A percentile compares a stretch with the other conserved stretches of the same genome.
These are phyloP conservation scores for Eucalyptus polybractea DNA, from an alignment of 345 rosid genomes.

Conservation along the genomic window DNA sequence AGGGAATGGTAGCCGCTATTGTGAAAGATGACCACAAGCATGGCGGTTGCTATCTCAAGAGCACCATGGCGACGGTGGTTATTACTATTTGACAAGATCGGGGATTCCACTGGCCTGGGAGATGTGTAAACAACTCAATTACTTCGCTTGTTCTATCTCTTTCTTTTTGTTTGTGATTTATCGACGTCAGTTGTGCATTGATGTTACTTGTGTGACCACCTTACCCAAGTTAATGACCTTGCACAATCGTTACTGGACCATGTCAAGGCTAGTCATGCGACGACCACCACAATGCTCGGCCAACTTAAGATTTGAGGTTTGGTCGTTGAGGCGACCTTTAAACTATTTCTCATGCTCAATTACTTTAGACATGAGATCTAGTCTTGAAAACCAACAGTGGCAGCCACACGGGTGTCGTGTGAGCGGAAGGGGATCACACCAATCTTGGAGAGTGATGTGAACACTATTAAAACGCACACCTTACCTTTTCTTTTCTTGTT, in stretches of 20 bases:
- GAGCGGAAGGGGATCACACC: rapidly evolving
- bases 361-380: not conserved
- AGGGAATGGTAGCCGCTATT: not conserved
- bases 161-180: not conserved
- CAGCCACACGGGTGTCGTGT: rapidly evolving
- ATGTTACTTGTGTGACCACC: not conserved
- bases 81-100: not conserved
- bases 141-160: not conserved
- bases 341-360: not conserved
- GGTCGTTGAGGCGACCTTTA: not conserved
- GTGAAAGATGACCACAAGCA: not conserved
- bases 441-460: not conserved
- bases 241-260: not conserved
- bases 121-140: too few species aligned
- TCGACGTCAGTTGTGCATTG: rapidly evolving
- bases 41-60: not conserved
- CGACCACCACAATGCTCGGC: rapidly evolving
- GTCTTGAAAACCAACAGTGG: not conserved
- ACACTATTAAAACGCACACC: not conserved
- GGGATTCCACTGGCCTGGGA: rapidly evolving
- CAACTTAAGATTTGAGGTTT: not conserved
- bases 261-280: rapidly evolving
- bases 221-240: rapidly evolving
- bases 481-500: not conserved
- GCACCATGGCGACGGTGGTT: not conserved